Base-by-base conservation (phyloP, 495 filamentous ascomycete species). In the Terfezia boudieri region DNA sequence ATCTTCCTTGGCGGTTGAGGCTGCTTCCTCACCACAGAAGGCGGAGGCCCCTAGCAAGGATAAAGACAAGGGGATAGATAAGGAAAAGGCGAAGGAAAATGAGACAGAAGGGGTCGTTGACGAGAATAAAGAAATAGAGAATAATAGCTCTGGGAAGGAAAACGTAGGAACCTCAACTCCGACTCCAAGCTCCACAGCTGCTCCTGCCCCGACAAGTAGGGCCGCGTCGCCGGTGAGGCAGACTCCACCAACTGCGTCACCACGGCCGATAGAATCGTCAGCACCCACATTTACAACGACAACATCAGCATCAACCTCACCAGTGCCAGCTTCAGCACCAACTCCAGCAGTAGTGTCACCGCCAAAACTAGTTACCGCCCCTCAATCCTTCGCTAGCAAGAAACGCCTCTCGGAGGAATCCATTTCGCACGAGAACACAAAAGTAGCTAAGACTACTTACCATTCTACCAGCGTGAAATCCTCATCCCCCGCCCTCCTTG, bases 281-380 rank as follows among this genome's bases (percentile, higher is more conserved):
- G 20, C 51, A 20, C 12, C 50, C 22, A 49, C 50, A 60, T 35
- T 54, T 50, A 14, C 55, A 62, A 37, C 53, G 51, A 16, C 62
- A 57, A 9, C 49, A 32, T 7, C 58, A 59, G 51, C 53, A 46
- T 4, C 49, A 12, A 12, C 49, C 22, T 5, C 60, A 55, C 12
- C 60, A 51, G 6, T 56, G 54, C 12, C 51, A 43, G 14, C 50
- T 41, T 14, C 50, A 60, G 41, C 54, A 51, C 8, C 55, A 62
- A 32, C 53, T 51, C n/a, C 62, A 56, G 11, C 49, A 37, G 8
- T 56, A 61, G 50, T 51, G 43, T 51, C 52, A 9, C 56, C 56
- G 49, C 17, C 48, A 52, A 20, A 49, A 51, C 9, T 55, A 60
- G 51, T 38, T 23, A 14, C 56, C 55, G 6, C 53, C 52, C 35